Conservation (phyloP, 1,139 yeast genomes). For the Protomyces pachydermus region DNA sequence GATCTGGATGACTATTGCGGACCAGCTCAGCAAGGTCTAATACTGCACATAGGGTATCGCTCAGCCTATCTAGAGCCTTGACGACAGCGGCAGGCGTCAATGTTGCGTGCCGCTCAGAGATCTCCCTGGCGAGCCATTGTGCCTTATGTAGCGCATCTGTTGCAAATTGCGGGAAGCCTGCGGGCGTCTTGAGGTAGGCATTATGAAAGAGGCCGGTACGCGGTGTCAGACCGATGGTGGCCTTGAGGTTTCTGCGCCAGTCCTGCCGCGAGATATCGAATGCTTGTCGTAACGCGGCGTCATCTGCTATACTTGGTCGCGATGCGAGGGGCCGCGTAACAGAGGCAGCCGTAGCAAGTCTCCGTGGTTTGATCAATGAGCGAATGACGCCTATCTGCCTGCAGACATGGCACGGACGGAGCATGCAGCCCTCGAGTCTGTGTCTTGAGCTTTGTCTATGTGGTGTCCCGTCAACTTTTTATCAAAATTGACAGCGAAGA, state of each 20-base stretch:
- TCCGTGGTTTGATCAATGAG: not conserved
- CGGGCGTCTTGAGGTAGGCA: constrained; percentile 60
- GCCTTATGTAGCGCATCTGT: constrained; percentile 60
- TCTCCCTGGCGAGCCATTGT: constrained; percentile 52
- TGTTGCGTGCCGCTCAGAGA: constrained; percentile 44
- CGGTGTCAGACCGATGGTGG: not conserved
- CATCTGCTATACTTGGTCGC: constrained; percentile 27
- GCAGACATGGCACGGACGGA: not conserved
- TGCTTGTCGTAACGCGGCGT: constrained; percentile 31
- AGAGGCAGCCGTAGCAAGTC: not conserved
- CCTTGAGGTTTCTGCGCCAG: constrained; percentile 10
- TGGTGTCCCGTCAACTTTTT: too few relatives aligned
- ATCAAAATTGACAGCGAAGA: constrained; percentile 36
- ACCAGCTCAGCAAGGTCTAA: constrained; percentile 92
- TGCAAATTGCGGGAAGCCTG: constrained; percentile 67
- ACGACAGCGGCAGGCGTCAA: constrained; percentile 56
- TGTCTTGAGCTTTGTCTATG: too few relatives aligned
- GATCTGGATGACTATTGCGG: constrained; percentile 73
- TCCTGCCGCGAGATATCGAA: constrained; percentile 31
- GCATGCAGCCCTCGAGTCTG: not conserved
- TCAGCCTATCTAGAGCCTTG: constrained; percentile 68
- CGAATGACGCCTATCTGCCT: not conserved
- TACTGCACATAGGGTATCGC: constrained; percentile 85
- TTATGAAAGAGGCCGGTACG: constrained; percentile 69
- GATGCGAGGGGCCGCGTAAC: not conserved